phyloP scores from a whole-genome alignment of 805 yeast genomes.

The Jamesozyma rosinii region DNA sequence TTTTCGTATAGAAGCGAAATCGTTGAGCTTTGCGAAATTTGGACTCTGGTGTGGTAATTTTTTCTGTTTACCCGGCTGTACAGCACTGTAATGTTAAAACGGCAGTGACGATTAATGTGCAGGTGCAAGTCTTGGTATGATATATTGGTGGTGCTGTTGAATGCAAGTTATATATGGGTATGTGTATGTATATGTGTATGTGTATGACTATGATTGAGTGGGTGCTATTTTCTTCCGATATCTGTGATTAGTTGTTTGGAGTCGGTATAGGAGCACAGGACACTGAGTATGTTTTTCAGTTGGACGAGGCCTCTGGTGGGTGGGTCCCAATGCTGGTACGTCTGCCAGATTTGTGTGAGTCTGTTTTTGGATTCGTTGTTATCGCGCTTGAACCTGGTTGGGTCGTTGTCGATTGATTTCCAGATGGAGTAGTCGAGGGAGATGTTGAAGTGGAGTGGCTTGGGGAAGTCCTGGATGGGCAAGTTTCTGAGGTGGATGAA shows the following conservation, averaged over 20 bases:
- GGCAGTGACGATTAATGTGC: no score
- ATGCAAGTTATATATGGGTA: no score
- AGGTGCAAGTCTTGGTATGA: no score
- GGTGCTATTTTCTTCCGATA: not conserved
- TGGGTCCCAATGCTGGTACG: slow-evolving; percentile 28
- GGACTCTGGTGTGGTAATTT: no score
- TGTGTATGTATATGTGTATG: not conserved
- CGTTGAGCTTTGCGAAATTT: no score
- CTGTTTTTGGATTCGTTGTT: slow-evolving; percentile 19
- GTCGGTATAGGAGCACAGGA: slow-evolving; percentile 21
- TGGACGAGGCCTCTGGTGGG: slow-evolving; percentile 27
- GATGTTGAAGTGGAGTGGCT: slow-evolving; percentile 11
- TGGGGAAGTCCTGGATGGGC: slow-evolving; percentile 15
- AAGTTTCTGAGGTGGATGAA: slow-evolving; percentile 29
- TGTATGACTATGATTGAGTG: not conserved
- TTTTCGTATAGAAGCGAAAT: no score
- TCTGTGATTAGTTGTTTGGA: slow-evolving; percentile 19
- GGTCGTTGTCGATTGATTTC: slow-evolving; percentile 7
- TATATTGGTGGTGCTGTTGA: no score
- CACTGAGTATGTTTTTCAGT: slow-evolving; percentile 25
- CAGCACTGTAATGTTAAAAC: no score
- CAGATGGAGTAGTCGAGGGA: slow-evolving; percentile 12
- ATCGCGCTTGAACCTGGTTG: slow-evolving; percentile 12
- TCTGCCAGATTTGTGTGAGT: slow-evolving; percentile 21
- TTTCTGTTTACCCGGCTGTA: no score